These are phyloP conservation scores for Tetrapisispora nanseiensis DNA, from an alignment of 805 yeast genomes.

Conservation along the genomic window DNA sequence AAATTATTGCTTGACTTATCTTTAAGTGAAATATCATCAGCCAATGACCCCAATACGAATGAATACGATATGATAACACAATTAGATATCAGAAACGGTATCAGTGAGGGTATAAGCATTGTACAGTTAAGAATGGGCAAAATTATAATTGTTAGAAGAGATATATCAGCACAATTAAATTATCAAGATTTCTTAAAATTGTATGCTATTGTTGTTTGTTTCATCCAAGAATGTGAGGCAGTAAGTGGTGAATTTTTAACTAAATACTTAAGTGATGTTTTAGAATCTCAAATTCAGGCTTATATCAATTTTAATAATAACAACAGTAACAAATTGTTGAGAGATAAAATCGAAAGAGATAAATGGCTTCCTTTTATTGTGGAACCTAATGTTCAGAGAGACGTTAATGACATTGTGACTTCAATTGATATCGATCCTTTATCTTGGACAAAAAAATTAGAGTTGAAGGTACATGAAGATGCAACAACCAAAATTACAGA, in stretches of 20 bases:
- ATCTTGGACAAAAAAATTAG: constrained; percentile 37
- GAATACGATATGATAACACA: constrained; percentile 38
- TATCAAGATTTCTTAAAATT: constrained; percentile 56
- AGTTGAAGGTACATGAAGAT: constrained; percentile 10
- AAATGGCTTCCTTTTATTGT: constrained; percentile 72
- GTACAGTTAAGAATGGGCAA: constrained; percentile 71
- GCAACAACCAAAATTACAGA: neutral
- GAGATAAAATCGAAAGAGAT: constrained; percentile 51
- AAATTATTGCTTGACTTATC: constrained; percentile 68
- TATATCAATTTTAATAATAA: constrained; percentile 50
- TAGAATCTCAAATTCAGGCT: constrained; percentile 55
- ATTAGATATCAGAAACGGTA: constrained; percentile 56
- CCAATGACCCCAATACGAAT: constrained; percentile 19
- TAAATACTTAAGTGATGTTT: constrained; percentile 53
- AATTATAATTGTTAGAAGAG: constrained; percentile 67
- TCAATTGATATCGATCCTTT: constrained; percentile 39
- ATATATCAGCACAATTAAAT: constrained; percentile 49
- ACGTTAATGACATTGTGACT: constrained; percentile 42
- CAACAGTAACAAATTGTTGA: constrained; percentile 37
- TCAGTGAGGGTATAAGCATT: constrained; percentile 57
- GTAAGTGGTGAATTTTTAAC: constrained; percentile 58
- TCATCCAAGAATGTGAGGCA: constrained; percentile 74
- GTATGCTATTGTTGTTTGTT: constrained; percentile 55
- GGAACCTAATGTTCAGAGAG: constrained; percentile 36
- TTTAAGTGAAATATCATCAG: constrained; percentile 33